These are phyloP conservation scores for Fabrea salina DNA, from an alignment of 169 alveolate genomes.

Conservation along the genomic window DNA sequence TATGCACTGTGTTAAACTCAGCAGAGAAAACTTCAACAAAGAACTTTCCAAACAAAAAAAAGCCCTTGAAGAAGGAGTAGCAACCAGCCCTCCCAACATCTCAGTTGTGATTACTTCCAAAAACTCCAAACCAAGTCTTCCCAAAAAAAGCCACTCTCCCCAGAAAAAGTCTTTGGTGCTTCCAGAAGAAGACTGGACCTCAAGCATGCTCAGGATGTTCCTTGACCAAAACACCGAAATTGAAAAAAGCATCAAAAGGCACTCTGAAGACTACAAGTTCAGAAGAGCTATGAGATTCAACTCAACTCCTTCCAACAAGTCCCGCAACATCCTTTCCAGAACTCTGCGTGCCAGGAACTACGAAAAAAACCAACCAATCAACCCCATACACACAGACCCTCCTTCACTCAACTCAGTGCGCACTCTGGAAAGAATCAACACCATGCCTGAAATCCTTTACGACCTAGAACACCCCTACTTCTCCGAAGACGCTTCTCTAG, in stretches of 20 bases:
- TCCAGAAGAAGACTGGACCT: conserved; percentile 11
- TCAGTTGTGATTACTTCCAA: conserved; percentile 7
- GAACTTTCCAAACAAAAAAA: neutral
- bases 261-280: neutral
- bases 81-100: neutral
- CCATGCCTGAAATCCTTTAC: neutral
- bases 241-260: conserved; percentile 1
- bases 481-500: neutral
- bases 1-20: neutral
- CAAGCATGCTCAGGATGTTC: neutral
- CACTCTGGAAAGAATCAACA: conserved; percentile 1
- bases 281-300: neutral
- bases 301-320: neutral
- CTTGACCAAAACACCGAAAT: neutral
- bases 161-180: neutral
- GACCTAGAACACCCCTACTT: conserved; percentile 30
- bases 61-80: conserved; percentile 15
- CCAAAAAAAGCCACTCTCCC: conserved; percentile 16
- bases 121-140: neutral
- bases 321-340: neutral
- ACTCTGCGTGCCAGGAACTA: conserved; percentile 29
- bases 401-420: neutral
- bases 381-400: neutral
- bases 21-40: neutral
- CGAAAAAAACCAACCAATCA: conserved; percentile 16